These are phyloP conservation scores for Escallonia rubra DNA, from an alignment of 129 eudicot genomes.

Conservation along the genomic window DNA sequence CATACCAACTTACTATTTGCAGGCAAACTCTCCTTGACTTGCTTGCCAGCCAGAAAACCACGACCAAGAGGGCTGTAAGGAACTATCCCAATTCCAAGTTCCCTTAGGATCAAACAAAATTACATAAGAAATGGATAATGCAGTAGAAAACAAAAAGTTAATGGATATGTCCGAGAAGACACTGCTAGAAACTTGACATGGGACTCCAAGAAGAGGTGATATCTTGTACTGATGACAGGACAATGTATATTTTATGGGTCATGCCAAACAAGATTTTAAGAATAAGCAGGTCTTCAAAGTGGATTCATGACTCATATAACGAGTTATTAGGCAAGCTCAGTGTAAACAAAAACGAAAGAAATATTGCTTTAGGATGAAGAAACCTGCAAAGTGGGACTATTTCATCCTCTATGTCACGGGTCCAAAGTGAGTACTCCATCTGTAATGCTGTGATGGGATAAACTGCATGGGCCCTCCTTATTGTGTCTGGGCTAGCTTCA, in stretches of 20 bases:
- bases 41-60: constrained; percentile 37
- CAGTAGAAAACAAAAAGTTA: too few species aligned
- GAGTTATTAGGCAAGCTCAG: too few species aligned
- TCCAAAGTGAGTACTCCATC: background rate
- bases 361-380: background rate
- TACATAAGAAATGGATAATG: too few species aligned
- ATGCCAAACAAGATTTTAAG: too few species aligned
- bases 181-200: background rate
- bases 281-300: too few species aligned
- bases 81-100: too few species aligned
- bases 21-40: constrained; percentile 23
- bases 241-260: too few species aligned
- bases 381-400: constrained; percentile 45
- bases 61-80: too few species aligned
- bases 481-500: constrained; percentile 32
- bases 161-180: too few species aligned
- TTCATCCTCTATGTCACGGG: constrained; percentile 40
- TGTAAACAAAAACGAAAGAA: background rate
- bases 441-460: constrained; percentile 19
- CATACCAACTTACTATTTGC: constrained; percentile 30
- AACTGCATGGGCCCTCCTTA: constrained; percentile 45
- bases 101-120: constrained; percentile 5
- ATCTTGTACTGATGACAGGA: too few species aligned
- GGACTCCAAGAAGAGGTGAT: too few species aligned
- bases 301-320: too few species aligned